Evolutionary conservation across 2,329 filamentous ascomycete genomes (phyloP), one percentile per base, ranked within the genome.

Genomic region (Zymoseptoria pseudotritici): DNA sequence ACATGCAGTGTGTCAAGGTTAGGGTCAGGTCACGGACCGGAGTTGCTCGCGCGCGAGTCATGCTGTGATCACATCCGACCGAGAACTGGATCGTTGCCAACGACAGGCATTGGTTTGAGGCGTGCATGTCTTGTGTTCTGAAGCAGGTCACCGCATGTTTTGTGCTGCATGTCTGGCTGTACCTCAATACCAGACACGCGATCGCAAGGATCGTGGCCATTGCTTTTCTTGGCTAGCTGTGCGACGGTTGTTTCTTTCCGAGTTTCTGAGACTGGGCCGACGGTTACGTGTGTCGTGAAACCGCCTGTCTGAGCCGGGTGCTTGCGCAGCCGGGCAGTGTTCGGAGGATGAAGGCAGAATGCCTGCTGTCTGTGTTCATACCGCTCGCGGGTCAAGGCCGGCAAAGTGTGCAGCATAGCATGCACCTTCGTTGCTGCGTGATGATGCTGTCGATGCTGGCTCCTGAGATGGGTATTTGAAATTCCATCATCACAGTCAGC

Each of bases 261-360:
- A 42, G 36, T 17, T n/a, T 46, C 6, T 46, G 36, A 46, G 36
- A 46, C 36, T 46, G 13, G 36, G 5, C 36, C 36, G 36, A 46
- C 36, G 36, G 4, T n/a, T 46, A 46, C 8, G 26, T 8, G 26
- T 46, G 36, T 46, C 36, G 36, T 64, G 55, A 58, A 46, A 60
- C 29, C 50, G 62, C 60, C 55, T 57, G 58, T 57, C 56, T 57
- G 36, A 53, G 57, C 26, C 54, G 51, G 51, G 55, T 58, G 55
- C 58, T 58, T 22, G 20, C 36, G 51, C 46, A 55, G 24, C 51
- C 51, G 31, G 52, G 46, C 51, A 31, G 21, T 29, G 46, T 20
- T 53, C 42, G 51, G 49, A 53, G 49, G 29, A 46, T 29, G 57
- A 55, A 21, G 50, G 31, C 50, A 49, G 50, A 36, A 50, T 60